A percentile compares a stretch with the other conserved stretches of the same genome.
Conservation (phyloP, 352 stramenopile species). For the Pythium phragmitis region DNA sequence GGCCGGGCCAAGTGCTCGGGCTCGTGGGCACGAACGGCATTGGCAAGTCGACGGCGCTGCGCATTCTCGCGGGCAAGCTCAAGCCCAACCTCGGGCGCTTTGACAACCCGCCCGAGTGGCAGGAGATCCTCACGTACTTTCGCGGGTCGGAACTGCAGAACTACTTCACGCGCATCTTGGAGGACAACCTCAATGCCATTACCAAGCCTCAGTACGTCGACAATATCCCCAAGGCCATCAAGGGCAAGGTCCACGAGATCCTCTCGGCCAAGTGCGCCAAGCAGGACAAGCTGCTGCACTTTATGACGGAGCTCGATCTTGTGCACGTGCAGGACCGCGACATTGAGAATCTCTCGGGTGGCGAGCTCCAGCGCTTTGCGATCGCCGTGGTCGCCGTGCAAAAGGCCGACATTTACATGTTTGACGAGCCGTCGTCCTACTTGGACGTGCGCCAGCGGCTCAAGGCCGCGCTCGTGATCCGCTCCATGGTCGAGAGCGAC, state of each 20-base stretch:
- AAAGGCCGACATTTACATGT: slow-evolving; percentile 99
- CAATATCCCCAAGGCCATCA: slow-evolving; percentile 97
- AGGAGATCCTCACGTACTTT: slow-evolving; percentile 99
- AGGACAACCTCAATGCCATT: slow-evolving; percentile 99
- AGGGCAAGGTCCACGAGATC: slow-evolving; percentile 94
- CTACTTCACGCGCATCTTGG: slow-evolving; percentile 99
- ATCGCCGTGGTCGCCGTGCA: slow-evolving; percentile 96
- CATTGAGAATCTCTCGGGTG: slow-evolving; percentile 95
- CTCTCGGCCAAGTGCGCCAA: slow-evolving; percentile 94
- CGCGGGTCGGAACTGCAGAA: slow-evolving; percentile 97
- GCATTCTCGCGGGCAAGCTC: slow-evolving; percentile 98
- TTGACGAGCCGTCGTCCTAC: slow-evolving; percentile 99
- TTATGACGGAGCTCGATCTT: slow-evolving; percentile 94
- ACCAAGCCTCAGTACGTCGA: slow-evolving; percentile 99
- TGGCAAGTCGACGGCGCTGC: slow-evolving; percentile 99
- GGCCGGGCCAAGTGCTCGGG: slow-evolving; percentile 97
- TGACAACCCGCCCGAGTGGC: slow-evolving; percentile 97
- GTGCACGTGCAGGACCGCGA: slow-evolving; percentile 97
- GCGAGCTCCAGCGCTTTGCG: slow-evolving; percentile 99
- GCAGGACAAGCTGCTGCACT: slow-evolving; percentile 74
- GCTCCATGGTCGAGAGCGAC: slow-evolving; percentile 92
- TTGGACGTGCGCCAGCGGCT: slow-evolving; percentile 99
- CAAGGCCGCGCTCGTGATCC: slow-evolving; percentile 97
- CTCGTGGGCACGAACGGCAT: slow-evolving; percentile 99
- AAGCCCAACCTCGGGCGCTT: slow-evolving; percentile 99